Conservation (phyloP, 2,329 filamentous ascomycete species). For the Thelonectria blattea region DNA sequence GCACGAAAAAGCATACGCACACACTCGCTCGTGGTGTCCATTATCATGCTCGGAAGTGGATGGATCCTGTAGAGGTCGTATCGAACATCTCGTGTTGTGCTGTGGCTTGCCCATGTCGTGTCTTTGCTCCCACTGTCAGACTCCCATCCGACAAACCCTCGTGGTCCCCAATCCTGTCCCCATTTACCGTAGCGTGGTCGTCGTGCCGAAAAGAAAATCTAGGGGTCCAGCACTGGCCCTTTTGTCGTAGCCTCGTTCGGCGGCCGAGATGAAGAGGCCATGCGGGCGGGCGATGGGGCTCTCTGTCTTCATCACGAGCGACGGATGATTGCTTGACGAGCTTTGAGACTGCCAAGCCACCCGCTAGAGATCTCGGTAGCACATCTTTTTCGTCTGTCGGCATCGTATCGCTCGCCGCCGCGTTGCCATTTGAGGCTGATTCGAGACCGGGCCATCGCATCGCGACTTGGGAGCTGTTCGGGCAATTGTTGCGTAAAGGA, state of each 20-base stretch:
- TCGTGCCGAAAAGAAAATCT: background rate
- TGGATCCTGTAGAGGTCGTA: conserved; percentile 30
- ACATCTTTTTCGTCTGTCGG: background rate
- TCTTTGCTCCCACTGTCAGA: conserved; percentile 18
- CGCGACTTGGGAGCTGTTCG: conserved; percentile 11
- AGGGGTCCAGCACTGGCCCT: background rate
- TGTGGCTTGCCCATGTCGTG: conserved; percentile 25
- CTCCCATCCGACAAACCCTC: conserved; percentile 12
- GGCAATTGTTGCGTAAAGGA: conserved; percentile 15
- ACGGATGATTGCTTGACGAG: background rate
- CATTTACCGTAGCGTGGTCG: conserved; percentile 19
- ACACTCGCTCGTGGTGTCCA: conserved; percentile 5
- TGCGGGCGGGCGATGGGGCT: background rate
- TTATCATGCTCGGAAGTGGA: conserved; percentile 1
- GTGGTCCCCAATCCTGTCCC: conserved; percentile 12
- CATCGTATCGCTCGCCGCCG: background rate
- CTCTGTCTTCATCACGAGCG: background rate
- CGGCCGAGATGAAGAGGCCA: background rate
- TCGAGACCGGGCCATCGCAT: conserved; percentile 24
- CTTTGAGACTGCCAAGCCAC: conserved; percentile 21
- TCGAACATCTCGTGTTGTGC: conserved; percentile 34
- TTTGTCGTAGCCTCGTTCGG: background rate
- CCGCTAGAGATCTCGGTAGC: conserved; percentile 19
- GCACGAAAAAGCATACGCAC: conserved; percentile 5
- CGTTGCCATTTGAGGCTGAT: background rate